Percentiles rank a stretch among this genome's conserved stretches.
Evolutionary conservation across 2,329 filamentous ascomycete genomes (phyloP).

Genomic region (Monascus ruber): DNA sequence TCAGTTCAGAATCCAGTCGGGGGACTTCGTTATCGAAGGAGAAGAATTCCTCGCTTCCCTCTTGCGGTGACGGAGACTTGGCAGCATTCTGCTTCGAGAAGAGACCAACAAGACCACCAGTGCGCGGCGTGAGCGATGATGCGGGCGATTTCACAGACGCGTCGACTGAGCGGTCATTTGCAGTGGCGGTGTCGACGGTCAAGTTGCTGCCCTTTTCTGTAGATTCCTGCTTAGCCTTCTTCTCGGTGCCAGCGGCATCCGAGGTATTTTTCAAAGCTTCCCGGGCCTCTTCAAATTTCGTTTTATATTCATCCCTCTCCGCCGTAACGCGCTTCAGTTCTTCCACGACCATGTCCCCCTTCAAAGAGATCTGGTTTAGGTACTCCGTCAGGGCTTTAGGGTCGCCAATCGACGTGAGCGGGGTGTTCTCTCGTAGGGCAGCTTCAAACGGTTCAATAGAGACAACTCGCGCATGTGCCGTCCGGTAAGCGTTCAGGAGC

Average conservation of each 20-base stretch:
- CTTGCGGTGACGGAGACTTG: slow-evolving; percentile 20
- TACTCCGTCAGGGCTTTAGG: slow-evolving; percentile 80
- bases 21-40: slow-evolving; percentile 84
- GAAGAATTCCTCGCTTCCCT: slow-evolving; percentile 63
- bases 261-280: slow-evolving; percentile 50
- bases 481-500: slow-evolving; percentile 78
- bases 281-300: slow-evolving; percentile 59
- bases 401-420: slow-evolving; percentile 77
- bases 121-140: slow-evolving; percentile 20
- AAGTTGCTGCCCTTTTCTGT: slow-evolving; percentile 11
- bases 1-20: slow-evolving; percentile 63
- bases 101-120: slow-evolving; percentile 20
- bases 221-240: slow-evolving; percentile 20
- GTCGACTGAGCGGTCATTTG: slow-evolving; percentile 5
- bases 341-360: slow-evolving; percentile 85
- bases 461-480: slow-evolving; percentile 75
- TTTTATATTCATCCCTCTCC: slow-evolving; percentile 70
- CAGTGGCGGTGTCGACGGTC: slow-evolving; percentile 6
- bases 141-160: slow-evolving; percentile 18
- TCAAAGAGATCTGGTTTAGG: slow-evolving; percentile 71
- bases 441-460: slow-evolving; percentile 91
- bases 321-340: slow-evolving; percentile 78
- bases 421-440: slow-evolving; percentile 81
- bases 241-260: slow-evolving; percentile 47
- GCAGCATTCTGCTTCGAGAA: slow-evolving; percentile 26